phyloP scores from a whole-genome alignment of 1,284 basidiomycete genomes.

The Apiotrichum domesticum region DNA sequence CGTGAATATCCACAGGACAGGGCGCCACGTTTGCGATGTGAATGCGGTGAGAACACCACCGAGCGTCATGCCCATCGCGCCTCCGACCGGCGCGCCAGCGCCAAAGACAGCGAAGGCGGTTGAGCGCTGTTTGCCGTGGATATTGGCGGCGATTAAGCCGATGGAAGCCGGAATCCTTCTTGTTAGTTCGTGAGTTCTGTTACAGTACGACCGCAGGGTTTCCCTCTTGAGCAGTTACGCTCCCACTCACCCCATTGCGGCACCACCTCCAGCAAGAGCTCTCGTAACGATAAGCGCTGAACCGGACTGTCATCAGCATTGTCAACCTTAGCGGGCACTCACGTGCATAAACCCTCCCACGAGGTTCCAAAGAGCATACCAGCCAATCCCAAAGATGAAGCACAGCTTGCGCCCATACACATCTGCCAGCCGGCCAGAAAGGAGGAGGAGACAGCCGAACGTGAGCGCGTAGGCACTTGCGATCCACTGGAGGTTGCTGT shows the following conservation, averaged over 20 bases:
- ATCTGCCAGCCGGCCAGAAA: constrained; percentile 41
- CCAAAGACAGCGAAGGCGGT: constrained; percentile 16
- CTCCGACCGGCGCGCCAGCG: constrained; percentile 17
- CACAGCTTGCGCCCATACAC: constrained; percentile 33
- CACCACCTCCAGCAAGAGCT: constrained; percentile 31
- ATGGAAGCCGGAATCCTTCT: constrained; percentile 13
- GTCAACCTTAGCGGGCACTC: too few relatives aligned
- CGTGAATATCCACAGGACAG: constrained; percentile 14
- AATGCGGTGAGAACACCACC: constrained; percentile 16
- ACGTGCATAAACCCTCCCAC: constrained; percentile 31
- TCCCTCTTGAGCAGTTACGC: constrained; percentile 1
- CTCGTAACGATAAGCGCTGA: constrained; percentile 31
- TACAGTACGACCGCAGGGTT: constrained; percentile 1
- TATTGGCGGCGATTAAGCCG: constrained; percentile 17
- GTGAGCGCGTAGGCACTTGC: constrained; percentile 37
- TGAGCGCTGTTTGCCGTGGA: constrained; percentile 20
- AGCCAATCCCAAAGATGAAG: constrained; percentile 36
- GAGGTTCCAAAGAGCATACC: constrained; percentile 35
- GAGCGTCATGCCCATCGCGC: constrained; percentile 10
- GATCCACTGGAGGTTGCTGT: constrained; percentile 36
- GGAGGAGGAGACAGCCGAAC: constrained; percentile 39
- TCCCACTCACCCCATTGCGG: constrained; percentile 25
- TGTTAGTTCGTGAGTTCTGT: not conserved
- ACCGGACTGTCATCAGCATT: constrained; percentile 8
- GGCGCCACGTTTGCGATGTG: constrained; percentile 9